A percentile compares a stretch with the other conserved stretches of the same genome.
phyloP scores from a whole-genome alignment of 495 filamentous ascomycete genomes.

The Daldinia vernicosa region DNA sequence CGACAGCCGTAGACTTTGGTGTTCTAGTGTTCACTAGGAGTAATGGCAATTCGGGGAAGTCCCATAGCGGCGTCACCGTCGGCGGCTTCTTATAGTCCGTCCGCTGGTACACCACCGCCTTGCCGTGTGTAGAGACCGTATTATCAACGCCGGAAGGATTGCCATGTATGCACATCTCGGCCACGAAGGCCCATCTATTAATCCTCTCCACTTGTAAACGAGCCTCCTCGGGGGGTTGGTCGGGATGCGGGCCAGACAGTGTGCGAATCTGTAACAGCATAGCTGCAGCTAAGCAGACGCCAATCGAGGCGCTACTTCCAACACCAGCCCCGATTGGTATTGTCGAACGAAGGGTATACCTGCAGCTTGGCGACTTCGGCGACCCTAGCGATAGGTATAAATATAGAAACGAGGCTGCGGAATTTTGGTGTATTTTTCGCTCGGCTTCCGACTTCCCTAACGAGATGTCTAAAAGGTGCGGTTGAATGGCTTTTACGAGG shows the following conservation, averaged over 20 bases:
- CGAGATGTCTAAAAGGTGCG: slow-evolving; percentile 76
- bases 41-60: slow-evolving; percentile 90
- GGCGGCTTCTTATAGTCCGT: slow-evolving; percentile 81
- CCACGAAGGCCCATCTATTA: slow-evolving; percentile 97
- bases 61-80: slow-evolving; percentile 74
- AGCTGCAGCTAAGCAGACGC: slow-evolving; percentile 87
- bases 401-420: slow-evolving; percentile 89
- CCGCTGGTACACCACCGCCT: slow-evolving; percentile 89
- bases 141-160: slow-evolving; percentile 98
- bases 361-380: slow-evolving; percentile 75
- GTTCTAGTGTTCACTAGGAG: slow-evolving; percentile 88
- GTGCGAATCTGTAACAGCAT: slow-evolving; percentile 88
- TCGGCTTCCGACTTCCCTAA: slow-evolving; percentile 65
- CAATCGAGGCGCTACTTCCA: slow-evolving; percentile 90
- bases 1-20: slow-evolving; percentile 78
- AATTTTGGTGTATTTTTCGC: slow-evolving; percentile 80
- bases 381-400: slow-evolving; percentile 88
- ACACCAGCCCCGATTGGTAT: slow-evolving; percentile 93
- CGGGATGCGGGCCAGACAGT: slow-evolving; percentile 85
- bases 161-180: slow-evolving; percentile 95
- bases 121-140: slow-evolving; percentile 91
- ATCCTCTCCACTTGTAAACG: slow-evolving; percentile 89
- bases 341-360: slow-evolving; percentile 92
- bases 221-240: slow-evolving; percentile 83
- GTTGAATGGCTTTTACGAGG: slow-evolving; percentile 77